Conservation (phyloP, 2,329 filamentous ascomycete genomes). For the Chrysosporium keratinophilum region DNA sequence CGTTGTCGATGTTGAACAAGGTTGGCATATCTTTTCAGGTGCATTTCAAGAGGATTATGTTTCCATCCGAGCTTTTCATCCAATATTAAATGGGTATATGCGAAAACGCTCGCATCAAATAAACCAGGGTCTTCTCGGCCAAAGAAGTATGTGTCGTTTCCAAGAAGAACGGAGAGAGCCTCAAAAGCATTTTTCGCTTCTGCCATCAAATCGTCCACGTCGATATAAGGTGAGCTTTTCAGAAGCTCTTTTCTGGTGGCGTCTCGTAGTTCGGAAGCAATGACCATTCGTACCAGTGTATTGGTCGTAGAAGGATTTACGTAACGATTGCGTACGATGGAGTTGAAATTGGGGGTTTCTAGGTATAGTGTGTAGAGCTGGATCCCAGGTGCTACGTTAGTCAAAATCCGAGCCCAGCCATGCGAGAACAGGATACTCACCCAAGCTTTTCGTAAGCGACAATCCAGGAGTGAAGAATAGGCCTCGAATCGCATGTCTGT, state of each 20-base stretch:
- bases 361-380: slow-evolving; percentile 76
- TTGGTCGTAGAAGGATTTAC: slow-evolving; percentile 53
- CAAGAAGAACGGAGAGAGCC: slow-evolving; percentile 51
- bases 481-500: slow-evolving; percentile 43
- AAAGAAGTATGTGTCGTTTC: slow-evolving; percentile 53
- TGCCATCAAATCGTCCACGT: slow-evolving; percentile 47
- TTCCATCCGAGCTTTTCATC: slow-evolving; percentile 55
- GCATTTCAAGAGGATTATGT: slow-evolving; percentile 48
- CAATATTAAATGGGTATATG: slow-evolving; percentile 74
- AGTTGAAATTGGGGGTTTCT: slow-evolving; percentile 51
- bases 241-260: slow-evolving; percentile 68
- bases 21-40: slow-evolving; percentile 48
- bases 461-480: slow-evolving; percentile 67
- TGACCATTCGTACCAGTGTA: slow-evolving; percentile 50
- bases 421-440: slow-evolving; percentile 27
- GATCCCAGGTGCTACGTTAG: not conserved
- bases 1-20: slow-evolving; percentile 56
- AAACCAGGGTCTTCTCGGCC: slow-evolving; percentile 49
- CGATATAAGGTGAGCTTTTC: slow-evolving; percentile 47
- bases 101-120: slow-evolving; percentile 83
- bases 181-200: slow-evolving; percentile 54
- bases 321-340: slow-evolving; percentile 62
- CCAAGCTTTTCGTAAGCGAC: slow-evolving; percentile 75
- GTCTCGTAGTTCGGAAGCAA: slow-evolving; percentile 55
- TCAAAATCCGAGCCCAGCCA: slow-evolving; percentile 4